A percentile compares a stretch with the other conserved stretches of the same genome.
Conservation (phyloP, 768 basidiomycete genomes). For the Udeniomyces megalosporus region DNA sequence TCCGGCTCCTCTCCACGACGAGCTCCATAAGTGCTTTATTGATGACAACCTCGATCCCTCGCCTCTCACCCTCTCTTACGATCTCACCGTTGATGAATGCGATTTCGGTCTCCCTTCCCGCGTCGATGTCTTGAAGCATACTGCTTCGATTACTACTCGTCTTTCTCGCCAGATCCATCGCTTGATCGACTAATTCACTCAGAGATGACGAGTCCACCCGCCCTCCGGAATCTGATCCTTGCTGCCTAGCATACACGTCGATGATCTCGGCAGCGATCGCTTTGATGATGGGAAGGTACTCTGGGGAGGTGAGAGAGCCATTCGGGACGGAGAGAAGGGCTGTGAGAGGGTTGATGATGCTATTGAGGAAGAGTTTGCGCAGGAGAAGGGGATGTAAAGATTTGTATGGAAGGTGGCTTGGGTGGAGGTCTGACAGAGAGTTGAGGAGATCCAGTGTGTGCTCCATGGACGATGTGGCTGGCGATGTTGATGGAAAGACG, state of each 20-base stretch:
- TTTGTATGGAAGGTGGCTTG: conserved; percentile 49
- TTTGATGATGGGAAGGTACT: conserved; percentile 36
- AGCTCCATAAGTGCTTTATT: conserved; percentile 21
- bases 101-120: conserved; percentile 52
- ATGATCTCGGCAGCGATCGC: conserved; percentile 59
- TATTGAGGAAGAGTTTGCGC: conserved; percentile 63
- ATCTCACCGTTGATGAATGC: conserved; percentile 72
- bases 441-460: too few relatives aligned
- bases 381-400: conserved; percentile 50
- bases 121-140: conserved; percentile 57
- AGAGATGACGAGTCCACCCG: too few relatives aligned
- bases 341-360: conserved; percentile 70
- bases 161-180: conserved; percentile 38
- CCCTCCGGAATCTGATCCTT: too few relatives aligned
- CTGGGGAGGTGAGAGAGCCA: conserved; percentile 45
- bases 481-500: conserved; percentile 55
- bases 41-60: conserved; percentile 43
- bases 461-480: conserved; percentile 32
- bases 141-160: conserved; percentile 61
- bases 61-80: conserved; percentile 41
- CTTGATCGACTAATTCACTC: conserved; percentile 25
- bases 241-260: too few relatives aligned
- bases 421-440: conserved; percentile 5
- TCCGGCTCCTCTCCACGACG: conserved; percentile 6
- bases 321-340: conserved; percentile 65